Base-by-base conservation (phyloP, 352 stramenopile genomes). In the Phytophthora gonapodyides region DNA sequence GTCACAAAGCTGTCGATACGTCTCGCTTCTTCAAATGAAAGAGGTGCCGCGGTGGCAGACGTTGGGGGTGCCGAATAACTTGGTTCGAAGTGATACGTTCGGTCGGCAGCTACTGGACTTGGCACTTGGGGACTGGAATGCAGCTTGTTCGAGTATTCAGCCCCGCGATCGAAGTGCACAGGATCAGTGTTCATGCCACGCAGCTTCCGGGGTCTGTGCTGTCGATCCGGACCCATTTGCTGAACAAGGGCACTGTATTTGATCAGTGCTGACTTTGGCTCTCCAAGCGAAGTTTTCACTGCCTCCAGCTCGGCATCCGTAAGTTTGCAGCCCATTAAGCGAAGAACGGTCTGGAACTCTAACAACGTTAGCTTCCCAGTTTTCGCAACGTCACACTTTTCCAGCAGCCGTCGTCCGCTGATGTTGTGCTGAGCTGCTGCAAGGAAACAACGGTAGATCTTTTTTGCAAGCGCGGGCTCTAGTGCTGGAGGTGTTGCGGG, bases 321-420 rank as follows among this genome's bases (percentile, higher is more conserved):
- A 1, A 94, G 63, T 6, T 64, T 57, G 61, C 84, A 94, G 3
- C 81, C 82, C 71, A 94, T 89, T 36, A 94, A 62, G 1, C 84
- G 79, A n/a, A 94, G 59, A 2, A 94, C 81, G 0, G 82, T 92
- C 57, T 89, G 76, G 36, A 91, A 84, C 55, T 94, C 84, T 13
- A 88, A 56, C 27, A 88, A 36, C 3, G 80, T 86, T 1, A 92
- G 78, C 4, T 73, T 58, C 5, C 84, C 84, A 0, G 71, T 84
- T 36, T 68, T 76, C 13, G 73, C 61, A 6, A 59, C 52, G 56
- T 94, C 84, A 52, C 80, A 92, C 37, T 89, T 89, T 61, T 94
- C 80, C 3, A 94, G 65, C 5, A 94, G 60, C 27, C 80, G 84
- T 40, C 76, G 68, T 4, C 82, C 84, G 17, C 84, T 94, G 44